These are phyloP conservation scores for Zygosaccharomyces siamensis DNA, from an alignment of 805 yeast genomes.

Conservation along the genomic window DNA sequence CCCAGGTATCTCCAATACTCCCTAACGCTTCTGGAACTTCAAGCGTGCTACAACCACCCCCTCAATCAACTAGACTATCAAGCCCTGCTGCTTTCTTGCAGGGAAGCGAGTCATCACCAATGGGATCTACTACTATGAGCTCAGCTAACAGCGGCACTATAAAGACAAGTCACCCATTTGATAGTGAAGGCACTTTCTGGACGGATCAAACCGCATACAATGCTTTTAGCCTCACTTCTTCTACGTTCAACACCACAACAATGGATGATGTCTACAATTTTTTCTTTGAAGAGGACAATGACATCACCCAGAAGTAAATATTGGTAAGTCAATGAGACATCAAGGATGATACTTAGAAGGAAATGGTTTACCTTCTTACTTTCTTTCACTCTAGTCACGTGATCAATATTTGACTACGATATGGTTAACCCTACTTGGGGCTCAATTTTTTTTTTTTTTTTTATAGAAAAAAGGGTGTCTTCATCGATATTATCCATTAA, in stretches of 20 bases:
- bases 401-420: not conserved
- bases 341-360: not conserved
- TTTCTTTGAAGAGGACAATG: conserved; percentile 21
- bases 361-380: not conserved
- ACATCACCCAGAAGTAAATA: conserved; percentile 5
- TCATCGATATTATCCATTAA: not conserved
- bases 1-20: not conserved
- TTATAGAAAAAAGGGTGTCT: not conserved
- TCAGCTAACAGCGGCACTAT: not conserved
- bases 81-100: conserved; percentile 3
- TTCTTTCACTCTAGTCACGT: too few species aligned
- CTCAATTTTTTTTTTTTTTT: not conserved
- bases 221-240: conserved; percentile 17
- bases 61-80: not conserved
- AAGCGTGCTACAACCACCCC: not conserved
- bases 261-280: conserved; percentile 33
- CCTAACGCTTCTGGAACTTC: conserved; percentile 1
- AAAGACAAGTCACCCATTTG: not conserved
- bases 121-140: not conserved
- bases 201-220: conserved; percentile 20
- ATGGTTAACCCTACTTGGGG: not conserved
- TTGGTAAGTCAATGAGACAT: not conserved
- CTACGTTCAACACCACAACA: conserved; percentile 30
- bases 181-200: conserved; percentile 11
- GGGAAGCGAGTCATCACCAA: not conserved